Base-by-base conservation (phyloP, 2,329 filamentous ascomycete genomes). In the Arthrobotrys musiformis region DNA sequence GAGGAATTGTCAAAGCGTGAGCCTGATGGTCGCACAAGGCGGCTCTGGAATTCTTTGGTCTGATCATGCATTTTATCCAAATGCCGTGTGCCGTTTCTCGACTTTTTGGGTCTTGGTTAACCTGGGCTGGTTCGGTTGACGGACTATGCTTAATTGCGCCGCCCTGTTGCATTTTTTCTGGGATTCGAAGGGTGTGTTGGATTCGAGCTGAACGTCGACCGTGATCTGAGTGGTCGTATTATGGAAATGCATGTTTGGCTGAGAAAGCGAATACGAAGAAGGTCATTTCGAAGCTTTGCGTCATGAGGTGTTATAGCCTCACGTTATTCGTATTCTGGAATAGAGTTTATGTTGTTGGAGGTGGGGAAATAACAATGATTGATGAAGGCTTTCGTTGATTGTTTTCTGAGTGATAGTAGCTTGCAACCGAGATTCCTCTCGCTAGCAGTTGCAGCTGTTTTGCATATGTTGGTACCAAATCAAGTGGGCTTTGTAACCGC, bases 81-180 rank as follows among this genome's bases (percentile, higher is more conserved):
- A 48, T 67, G 46, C 62, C 30, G 61, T 64, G 54, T 58, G 61
- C 61, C 61, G 40, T 64, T 48, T 33, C 15, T 64, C 42, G 17
- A 22, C 17, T 15, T 64, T 52, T 56, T 15, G n/a, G 4, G 44
- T 3, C 44, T 48, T 19, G n/a, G 28, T 9, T n/a, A 5, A 11
- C n/a, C n/a, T 56, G 42, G 4, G 15, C 24, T 33, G 7, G n/a
- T 11, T 33, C 13, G 15, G 22, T 62, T 62, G 24, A 4, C 33
- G 22, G 58, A 6, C 13, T 15, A 62, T 13, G 33, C 13, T 30
- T 48, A 24, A 24, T 62, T 19, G 40, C 22, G 40, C 40, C 40
- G 37, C 37, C n/a, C 15, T 62, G 58, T 62, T 62, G 58, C 40
- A 62, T 62, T 58, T 58, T 58, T 61, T n/a, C 24, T 33, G 58